phyloP scores from a whole-genome alignment of 345 rosid species.

The Salix dunnii region DNA sequence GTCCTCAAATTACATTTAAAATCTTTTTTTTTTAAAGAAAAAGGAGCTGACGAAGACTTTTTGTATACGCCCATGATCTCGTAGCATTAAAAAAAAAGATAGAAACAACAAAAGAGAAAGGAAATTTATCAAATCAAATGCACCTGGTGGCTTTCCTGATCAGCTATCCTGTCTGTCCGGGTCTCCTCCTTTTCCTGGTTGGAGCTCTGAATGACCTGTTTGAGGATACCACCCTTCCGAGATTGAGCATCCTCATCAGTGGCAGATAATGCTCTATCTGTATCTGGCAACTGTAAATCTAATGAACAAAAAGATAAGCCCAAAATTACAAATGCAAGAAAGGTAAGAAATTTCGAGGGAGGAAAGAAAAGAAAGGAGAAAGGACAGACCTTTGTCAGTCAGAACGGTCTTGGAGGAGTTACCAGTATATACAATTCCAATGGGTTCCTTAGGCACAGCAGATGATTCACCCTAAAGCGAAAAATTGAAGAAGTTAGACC shows the following conservation, averaged over 20 bases:
- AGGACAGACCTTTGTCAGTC: constrained; percentile 7
- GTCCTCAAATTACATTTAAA: constrained; percentile 9
- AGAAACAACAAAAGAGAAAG: neutral
- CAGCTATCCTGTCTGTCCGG: neutral
- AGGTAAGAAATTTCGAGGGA: neutral
- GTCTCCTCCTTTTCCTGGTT: neutral
- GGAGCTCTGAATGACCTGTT: constrained; percentile 42
- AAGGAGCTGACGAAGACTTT: constrained; percentile 11
- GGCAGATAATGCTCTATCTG: constrained; percentile 60
- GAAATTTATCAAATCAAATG: neutral
- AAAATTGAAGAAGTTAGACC: constrained; percentile 30
- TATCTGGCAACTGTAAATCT: constrained; percentile 32
- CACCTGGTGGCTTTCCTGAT: constrained; percentile 11
- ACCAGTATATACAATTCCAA: constrained; percentile 54
- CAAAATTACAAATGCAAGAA: neutral
- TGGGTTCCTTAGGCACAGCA: constrained; percentile 42
- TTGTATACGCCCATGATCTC: neutral
- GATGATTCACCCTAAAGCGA: constrained; percentile 48
- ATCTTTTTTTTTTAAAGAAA: neutral
- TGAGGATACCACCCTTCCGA: constrained; percentile 42
- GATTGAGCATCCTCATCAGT: constrained; percentile 46
- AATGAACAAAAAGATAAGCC: constrained; percentile 9
- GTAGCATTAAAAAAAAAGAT: neutral
- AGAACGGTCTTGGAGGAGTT: neutral
- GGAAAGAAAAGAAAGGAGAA: neutral